phyloP scores from a whole-genome alignment of 2,329 filamentous ascomycete species.

The Arthrocladium fulminans region DNA sequence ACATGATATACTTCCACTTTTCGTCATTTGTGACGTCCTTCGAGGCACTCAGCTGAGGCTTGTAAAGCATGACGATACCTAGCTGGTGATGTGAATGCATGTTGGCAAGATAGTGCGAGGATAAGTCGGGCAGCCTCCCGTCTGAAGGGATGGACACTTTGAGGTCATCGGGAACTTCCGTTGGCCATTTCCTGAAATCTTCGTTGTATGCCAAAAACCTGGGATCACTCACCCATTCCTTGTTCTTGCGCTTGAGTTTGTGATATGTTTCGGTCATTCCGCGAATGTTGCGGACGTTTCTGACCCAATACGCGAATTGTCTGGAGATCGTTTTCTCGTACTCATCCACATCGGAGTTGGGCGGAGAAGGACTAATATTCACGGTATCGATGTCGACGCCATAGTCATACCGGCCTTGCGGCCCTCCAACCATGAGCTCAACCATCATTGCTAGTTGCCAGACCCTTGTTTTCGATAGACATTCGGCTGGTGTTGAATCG shows the following conservation, averaged over 20 bases:
- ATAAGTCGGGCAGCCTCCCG: conserved; percentile 71
- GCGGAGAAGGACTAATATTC: conserved; percentile 60
- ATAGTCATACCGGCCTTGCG: conserved; percentile 79
- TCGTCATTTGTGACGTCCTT: conserved; percentile 62
- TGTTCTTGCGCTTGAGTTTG: conserved; percentile 62
- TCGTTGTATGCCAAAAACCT: conserved; percentile 72
- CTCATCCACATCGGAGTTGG: conserved; percentile 59
- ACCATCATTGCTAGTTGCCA: conserved; percentile 84
- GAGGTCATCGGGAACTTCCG: conserved; percentile 68
- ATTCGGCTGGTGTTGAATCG: conserved; percentile 61
- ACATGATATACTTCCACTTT: conserved; percentile 81
- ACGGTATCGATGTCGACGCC: conserved; percentile 66
- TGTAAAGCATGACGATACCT: conserved; percentile 74
- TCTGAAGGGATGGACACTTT: conserved; percentile 68
- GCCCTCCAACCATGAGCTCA: conserved; percentile 86
- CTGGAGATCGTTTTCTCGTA: conserved; percentile 69
- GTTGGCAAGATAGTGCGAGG: conserved; percentile 81
- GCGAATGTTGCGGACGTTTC: conserved; percentile 68
- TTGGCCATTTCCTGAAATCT: conserved; percentile 65
- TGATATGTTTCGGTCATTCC: conserved; percentile 67
- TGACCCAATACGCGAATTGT: conserved; percentile 73
- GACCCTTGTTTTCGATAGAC: conserved; percentile 71
- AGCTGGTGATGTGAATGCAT: conserved; percentile 84
- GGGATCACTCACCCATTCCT: conserved; percentile 81
- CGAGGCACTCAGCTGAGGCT: conserved; percentile 73